phyloP scores from a whole-genome alignment of 768 basidiomycete species.

The Ramaria rubella region DNA sequence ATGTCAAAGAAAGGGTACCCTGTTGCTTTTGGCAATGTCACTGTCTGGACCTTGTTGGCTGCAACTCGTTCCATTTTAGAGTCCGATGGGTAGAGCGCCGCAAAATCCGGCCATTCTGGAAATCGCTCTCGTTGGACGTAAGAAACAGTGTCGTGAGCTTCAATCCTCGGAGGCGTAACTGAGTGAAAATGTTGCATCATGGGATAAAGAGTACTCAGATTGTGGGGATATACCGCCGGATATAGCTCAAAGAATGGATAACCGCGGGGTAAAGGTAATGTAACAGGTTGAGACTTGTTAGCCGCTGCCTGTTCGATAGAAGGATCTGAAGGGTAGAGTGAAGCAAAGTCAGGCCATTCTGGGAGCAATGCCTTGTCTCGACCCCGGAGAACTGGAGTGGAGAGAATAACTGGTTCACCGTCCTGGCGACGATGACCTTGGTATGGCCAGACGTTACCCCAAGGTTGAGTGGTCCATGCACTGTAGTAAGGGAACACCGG shows the following conservation, averaged over 20 bases:
- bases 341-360: slow-evolving; percentile 2
- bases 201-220: slow-evolving; percentile 33
- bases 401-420: not conserved
- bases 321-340: not conserved
- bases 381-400: not conserved
- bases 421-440: not conserved
- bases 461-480: slow-evolving; percentile 15
- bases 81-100: not conserved
- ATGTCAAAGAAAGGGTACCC: slow-evolving; percentile 11
- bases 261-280: not conserved
- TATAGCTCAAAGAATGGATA: slow-evolving; percentile 10
- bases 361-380: not conserved
- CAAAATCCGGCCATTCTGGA: slow-evolving; percentile 1
- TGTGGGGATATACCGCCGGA: slow-evolving; percentile 33
- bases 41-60: not conserved
- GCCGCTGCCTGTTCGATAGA: not conserved
- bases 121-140: not conserved
- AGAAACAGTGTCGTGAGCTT: not conserved
- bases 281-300: not conserved
- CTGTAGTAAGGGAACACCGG: slow-evolving; percentile 2
- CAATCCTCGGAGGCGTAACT: not conserved
- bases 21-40: not conserved
- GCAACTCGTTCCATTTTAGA: not conserved
- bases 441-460: slow-evolving; percentile 32
- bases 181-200: not conserved